Evolutionary conservation across 2,329 filamentous ascomycete species (phyloP).

Genomic region (Diplodia seriata): DNA sequence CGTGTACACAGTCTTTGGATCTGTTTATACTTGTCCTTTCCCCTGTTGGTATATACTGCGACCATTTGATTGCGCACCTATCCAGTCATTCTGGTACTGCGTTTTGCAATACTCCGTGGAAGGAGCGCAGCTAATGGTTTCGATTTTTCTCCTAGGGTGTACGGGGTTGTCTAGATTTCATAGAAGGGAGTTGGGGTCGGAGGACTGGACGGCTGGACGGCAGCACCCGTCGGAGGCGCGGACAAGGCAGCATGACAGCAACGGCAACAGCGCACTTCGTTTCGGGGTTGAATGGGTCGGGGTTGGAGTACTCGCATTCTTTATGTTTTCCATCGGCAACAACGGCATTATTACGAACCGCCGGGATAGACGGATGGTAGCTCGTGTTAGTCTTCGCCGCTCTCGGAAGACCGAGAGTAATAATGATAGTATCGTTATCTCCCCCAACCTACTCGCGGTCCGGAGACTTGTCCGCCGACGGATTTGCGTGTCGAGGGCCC

Average conservation of each 20-base stretch:
- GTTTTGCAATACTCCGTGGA: slow-evolving; percentile 7
- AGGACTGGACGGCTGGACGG: neutral
- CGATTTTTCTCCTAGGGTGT: slow-evolving; percentile 18
- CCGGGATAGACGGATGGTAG: neutral
- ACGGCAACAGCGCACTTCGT: neutral
- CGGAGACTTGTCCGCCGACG: neutral
- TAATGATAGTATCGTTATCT: neutral
- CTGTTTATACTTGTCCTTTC: neutral
- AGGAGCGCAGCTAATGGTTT: slow-evolving; percentile 19
- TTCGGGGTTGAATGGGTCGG: neutral
- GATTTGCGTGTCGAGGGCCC: neutral
- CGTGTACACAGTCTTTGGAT: slow-evolving; percentile 10
- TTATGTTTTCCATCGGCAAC: neutral
- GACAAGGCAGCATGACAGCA: neutral
- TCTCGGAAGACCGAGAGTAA: neutral
- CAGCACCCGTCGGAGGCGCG: neutral
- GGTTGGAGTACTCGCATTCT: neutral
- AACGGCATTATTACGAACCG: neutral
- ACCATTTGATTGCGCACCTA: slow-evolving; percentile 13
- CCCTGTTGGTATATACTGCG: slow-evolving; percentile 8
- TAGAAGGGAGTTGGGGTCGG: neutral
- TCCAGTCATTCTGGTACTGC: slow-evolving; percentile 12
- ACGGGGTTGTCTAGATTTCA: slow-evolving; percentile 24
- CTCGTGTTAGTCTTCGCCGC: neutral
- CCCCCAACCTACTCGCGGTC: neutral